Base-by-base conservation (phyloP, 495 filamentous ascomycete species). In the Penicillium cosmopolitanum region DNA sequence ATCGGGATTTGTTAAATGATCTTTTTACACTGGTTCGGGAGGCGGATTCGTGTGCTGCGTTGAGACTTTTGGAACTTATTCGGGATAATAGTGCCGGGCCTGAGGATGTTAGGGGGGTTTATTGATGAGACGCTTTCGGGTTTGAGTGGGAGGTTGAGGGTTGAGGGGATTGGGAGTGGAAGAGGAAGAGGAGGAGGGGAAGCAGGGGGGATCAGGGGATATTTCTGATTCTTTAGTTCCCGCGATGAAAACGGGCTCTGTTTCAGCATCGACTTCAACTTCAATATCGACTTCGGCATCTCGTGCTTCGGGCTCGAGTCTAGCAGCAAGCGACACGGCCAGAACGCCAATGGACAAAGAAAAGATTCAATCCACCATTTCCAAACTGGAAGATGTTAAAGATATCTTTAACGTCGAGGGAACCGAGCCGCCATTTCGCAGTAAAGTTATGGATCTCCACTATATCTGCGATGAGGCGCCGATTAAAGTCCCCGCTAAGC, bases 401-500 rank as follows among this genome's bases (percentile, higher is more conserved):
- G 53, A 62, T 4, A 33, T 70, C 21, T 68, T 77, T 12, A 70
- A 69, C 42, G 57, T 76, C 1, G 74, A 80, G 44, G 75, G 69
- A 0, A 54, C 70, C 0, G 66, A 60, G 8, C 75, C 74, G 9
- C 66, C 74, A 0, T 76, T 77, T 53, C 68, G 75, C 5, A 66
- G 75, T 2, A 73, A 78, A 53, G 78, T 80, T 25, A 80, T 81
- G 77, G 78, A 81, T 65, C 73, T 81, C 4, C 70, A 77, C 62
- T 80, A 71, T 50, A 65, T 81, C 13, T 79, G 77, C 50, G 70
- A 76, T 31, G 72, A 74, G 21, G 71, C 74, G 34, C 70, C 73
- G 1, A 67, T 77, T 38, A 65, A 67, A 28, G 77, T 84, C 0
- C 78, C 78, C 5, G 77, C 80, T 19, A 63, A 59, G 44, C 79